phyloP scores from a whole-genome alignment of 768 basidiomycete species.

The Boletellus ananiceps region DNA sequence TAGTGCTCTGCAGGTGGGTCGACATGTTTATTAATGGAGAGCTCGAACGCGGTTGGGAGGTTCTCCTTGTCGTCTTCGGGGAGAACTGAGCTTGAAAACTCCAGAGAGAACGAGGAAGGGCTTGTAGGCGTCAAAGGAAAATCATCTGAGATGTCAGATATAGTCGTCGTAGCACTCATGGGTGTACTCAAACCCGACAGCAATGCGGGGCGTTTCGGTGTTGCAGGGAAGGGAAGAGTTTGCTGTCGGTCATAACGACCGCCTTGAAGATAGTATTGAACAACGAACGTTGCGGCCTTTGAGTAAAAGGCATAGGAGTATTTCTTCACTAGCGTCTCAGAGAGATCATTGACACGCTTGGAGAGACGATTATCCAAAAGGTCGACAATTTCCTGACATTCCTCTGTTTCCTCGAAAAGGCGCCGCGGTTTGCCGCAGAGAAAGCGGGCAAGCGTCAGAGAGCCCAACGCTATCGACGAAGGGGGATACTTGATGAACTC shows the following conservation, averaged over 20 bases:
- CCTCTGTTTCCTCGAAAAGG: conserved; percentile 79
- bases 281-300: conserved; percentile 88
- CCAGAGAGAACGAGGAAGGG: conserved; percentile 43
- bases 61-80: conserved; percentile 82
- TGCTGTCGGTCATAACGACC: conserved; percentile 60
- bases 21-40: conserved; percentile 64
- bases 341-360: conserved; percentile 86
- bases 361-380: conserved; percentile 82
- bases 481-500: conserved; percentile 87
- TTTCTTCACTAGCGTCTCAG: conserved; percentile 95
- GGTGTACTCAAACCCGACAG: conserved; percentile 63
- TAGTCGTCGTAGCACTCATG: conserved; percentile 65
- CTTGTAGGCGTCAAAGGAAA: conserved; percentile 81
- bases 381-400: conserved; percentile 79
- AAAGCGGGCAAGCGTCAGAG: conserved; percentile 83
- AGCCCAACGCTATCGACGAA: conserved; percentile 84
- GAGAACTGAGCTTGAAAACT: conserved; percentile 56
- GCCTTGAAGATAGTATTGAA: conserved; percentile 91
- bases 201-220: conserved; percentile 40
- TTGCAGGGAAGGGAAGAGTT: conserved; percentile 54
- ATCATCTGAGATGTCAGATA: conserved; percentile 76
- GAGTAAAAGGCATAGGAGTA: conserved; percentile 97
- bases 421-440: conserved; percentile 78
- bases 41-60: conserved; percentile 63
- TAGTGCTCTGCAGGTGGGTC: conserved; percentile 71